A percentile compares a stretch with the other conserved stretches of the same genome.
These are phyloP conservation scores for Pseudocercospora macadamiae DNA, from an alignment of 2,329 filamentous ascomycete species.

Conservation along the genomic window DNA sequence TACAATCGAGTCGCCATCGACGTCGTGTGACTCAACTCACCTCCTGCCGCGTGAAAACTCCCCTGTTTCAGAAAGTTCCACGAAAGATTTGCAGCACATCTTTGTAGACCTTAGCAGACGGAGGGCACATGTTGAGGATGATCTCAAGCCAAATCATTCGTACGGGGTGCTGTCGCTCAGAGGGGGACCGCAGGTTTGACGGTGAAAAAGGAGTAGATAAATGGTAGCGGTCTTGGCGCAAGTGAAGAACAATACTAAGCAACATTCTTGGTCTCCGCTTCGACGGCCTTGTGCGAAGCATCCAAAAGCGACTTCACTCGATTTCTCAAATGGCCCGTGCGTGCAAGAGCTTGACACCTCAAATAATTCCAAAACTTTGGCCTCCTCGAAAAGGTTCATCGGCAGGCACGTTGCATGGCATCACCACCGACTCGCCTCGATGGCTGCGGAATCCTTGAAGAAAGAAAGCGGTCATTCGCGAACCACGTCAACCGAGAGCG, in stretches of 20 bases:
- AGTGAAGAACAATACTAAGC: slow-evolving; percentile 39
- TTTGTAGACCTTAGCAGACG: slow-evolving; percentile 29
- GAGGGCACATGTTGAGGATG: slow-evolving; percentile 35
- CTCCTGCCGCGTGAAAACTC: not conserved
- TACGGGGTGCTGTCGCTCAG: not conserved
- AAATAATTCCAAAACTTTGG: not conserved
- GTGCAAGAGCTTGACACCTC: slow-evolving; percentile 7
- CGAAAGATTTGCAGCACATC: slow-evolving; percentile 33
- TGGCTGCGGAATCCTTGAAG: slow-evolving; percentile 19
- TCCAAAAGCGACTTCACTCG: slow-evolving; percentile 21
- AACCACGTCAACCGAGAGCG: slow-evolving; percentile 23
- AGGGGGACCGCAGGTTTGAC: no score
- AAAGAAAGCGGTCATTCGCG: slow-evolving; percentile 23
- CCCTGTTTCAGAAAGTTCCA: slow-evolving; percentile 27
- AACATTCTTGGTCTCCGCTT: slow-evolving; percentile 31
- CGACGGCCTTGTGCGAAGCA: slow-evolving; percentile 12
- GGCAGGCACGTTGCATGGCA: slow-evolving; percentile 12
- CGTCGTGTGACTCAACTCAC: no score
- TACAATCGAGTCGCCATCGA: no score
- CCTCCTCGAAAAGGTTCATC: not conserved
- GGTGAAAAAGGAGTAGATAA: slow-evolving; percentile 17
- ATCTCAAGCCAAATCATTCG: slow-evolving; percentile 11
- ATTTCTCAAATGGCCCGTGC: slow-evolving; percentile 24
- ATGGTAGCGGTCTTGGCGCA: slow-evolving; percentile 20
- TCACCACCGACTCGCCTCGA: slow-evolving; percentile 7